These are phyloP conservation scores for Buddleja alternifolia DNA, from an alignment of 257 asterid genomes.

Conservation along the genomic window DNA sequence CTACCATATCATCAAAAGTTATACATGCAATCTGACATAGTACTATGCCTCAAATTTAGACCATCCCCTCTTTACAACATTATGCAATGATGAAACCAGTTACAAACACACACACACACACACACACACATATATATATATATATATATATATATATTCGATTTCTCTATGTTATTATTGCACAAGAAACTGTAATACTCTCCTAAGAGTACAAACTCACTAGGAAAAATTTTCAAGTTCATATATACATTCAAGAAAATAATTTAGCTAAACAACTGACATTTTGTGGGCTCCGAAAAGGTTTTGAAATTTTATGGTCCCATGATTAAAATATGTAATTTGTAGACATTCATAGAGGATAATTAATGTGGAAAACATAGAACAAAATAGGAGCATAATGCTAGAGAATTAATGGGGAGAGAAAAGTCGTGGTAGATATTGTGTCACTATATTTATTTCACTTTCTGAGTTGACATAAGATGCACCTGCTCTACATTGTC, in stretches of 20 bases:
- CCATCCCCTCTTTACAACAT: neutral
- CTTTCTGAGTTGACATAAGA: conserved; percentile 16
- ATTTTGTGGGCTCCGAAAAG: no score
- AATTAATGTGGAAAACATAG: neutral
- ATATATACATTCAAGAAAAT: no score
- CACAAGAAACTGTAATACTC: conserved; percentile 18
- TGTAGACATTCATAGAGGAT: neutral
- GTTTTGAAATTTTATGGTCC: no score
- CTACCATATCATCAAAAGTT: no score
- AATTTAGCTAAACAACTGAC: no score
- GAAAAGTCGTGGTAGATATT: neutral
- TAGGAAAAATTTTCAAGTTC: no score
- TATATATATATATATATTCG: conserved; percentile 30
- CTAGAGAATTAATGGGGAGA: neutral
- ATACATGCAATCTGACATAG: no score
- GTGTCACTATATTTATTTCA: conserved; percentile 14
- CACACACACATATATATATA: no score
- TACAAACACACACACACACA: no score
- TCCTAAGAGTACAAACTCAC: conserved; percentile 20
- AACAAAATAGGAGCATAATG: no score
- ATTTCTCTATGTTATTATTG: conserved; percentile 24
- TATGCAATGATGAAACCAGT: conserved; percentile 39
- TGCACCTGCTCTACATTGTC: neutral
- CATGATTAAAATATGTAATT: neutral
- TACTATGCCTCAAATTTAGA: no score